Evolutionary conservation across 352 stramenopile species (phyloP), one percentile per base, ranked within the genome.

Genomic region (Pythium sp.): DNA sequence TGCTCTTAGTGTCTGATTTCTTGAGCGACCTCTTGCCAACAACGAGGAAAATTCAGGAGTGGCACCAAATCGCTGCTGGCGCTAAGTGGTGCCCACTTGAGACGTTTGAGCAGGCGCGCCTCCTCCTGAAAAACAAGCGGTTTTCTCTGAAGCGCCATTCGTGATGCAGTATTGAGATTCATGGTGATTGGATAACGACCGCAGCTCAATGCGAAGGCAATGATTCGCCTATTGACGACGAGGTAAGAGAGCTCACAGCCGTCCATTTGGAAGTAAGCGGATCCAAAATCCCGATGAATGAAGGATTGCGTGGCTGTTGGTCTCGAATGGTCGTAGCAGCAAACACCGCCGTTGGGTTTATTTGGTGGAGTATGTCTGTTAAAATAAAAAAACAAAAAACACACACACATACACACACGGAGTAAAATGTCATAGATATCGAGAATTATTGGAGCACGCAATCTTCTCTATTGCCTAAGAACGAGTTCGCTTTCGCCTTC

Each of bases 391-490:
- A n/a, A n/a, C 22, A 53, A 51, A 32, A 12, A 6, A 32, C 30
- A 32, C 28, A 32, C 22, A 62, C 1, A 49, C 5, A 30, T 5
- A 8, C 12, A 38, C 4, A 12, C 46, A 41, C 43, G 9, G 30
- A n/a, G n/a, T 26, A 36, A 34, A 58, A 51, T 2, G 15, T 30
- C 55, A n/a, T 46, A 46, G 55, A 60, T 59, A 59, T 43, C 11
- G 15, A 18, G 6, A 7, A 20, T 51, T 80, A 84, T 59, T 89
- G 79, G 8, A 92, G 61, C 14, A 80, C 68, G 57, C 83, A 93
- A 57, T 93, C 83, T 26, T 93, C 79, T 67, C 61, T 66, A 22
- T 51, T 58, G 55, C 78, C 55, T 55, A 82, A 78, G 56, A 82
- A 72, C 62, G 79, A 64, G 20, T 58, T 77, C 28, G 60, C 72